Percentiles rank a stretch among this genome's conserved stretches.
phyloP scores from a whole-genome alignment of 2,329 filamentous ascomycete species.

The Epichloe scottii region DNA sequence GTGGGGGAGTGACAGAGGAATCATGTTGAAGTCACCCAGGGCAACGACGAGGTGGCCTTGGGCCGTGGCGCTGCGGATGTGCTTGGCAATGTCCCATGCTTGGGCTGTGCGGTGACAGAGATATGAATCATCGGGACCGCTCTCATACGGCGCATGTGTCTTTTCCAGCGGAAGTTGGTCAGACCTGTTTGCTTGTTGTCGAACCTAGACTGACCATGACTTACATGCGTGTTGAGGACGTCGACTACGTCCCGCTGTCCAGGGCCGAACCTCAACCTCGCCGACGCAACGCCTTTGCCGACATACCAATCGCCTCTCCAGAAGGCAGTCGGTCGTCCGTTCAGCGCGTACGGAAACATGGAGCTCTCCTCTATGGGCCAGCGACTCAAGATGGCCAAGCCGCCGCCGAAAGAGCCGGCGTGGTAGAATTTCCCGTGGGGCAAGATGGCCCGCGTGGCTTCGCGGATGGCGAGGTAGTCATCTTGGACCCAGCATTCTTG shows the following conservation, averaged over 20 bases:
- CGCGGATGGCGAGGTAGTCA: constrained; percentile 69
- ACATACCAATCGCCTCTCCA: constrained; percentile 94
- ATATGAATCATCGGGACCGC: constrained; percentile 70
- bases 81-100: constrained; percentile 87
- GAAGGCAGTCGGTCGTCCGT: constrained; percentile 86
- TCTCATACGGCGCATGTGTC: constrained; percentile 77
- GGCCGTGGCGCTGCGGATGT: constrained; percentile 70
- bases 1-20: constrained; percentile 76
- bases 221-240: constrained; percentile 83
- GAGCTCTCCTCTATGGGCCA: constrained; percentile 87
- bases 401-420: constrained; percentile 78
- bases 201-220: constrained; percentile 10
- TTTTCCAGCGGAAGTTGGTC: constrained; percentile 10
- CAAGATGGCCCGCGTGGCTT: constrained; percentile 58
- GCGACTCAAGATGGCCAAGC: constrained; percentile 75
- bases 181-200: not conserved
- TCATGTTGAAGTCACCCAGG: constrained; percentile 93
- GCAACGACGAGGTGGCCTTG: constrained; percentile 74
- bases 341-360: constrained; percentile 81
- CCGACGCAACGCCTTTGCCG: constrained; percentile 83
- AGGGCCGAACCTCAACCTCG: constrained; percentile 60
- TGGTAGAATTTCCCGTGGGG: constrained; percentile 91
- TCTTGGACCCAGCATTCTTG: constrained; percentile 90
- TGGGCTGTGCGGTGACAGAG: constrained; percentile 82
- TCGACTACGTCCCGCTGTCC: constrained; percentile 57